These are phyloP conservation scores for Salix purpurea DNA, from an alignment of 345 rosid genomes.

Conservation along the genomic window DNA sequence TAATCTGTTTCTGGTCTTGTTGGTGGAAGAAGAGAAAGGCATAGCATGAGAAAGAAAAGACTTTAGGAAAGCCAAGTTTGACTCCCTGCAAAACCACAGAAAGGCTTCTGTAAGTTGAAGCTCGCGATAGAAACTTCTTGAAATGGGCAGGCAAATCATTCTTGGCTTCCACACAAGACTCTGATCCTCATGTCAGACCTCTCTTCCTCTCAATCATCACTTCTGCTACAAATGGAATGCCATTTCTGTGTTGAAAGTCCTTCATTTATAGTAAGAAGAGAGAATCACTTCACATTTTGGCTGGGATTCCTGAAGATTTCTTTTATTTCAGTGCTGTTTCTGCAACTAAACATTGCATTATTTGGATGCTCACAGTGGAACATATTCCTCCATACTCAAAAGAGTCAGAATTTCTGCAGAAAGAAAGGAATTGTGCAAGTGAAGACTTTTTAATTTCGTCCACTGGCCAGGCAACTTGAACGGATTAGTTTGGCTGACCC, in stretches of 20 bases:
- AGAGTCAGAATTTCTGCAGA: too few relatives aligned
- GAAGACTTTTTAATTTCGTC: too few relatives aligned
- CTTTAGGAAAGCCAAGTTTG: not conserved
- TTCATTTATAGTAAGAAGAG: not conserved
- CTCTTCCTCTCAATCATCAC: not conserved
- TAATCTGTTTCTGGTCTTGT: not conserved
- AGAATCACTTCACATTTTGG: not conserved
- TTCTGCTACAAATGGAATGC: not conserved
- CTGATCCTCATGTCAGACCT: conserved; percentile 2
- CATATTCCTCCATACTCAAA: too few relatives aligned
- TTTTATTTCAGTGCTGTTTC: too few relatives aligned
- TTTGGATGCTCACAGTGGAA: too few relatives aligned
- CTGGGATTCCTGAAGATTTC: not conserved
- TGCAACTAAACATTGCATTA: too few relatives aligned
- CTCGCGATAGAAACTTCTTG: not conserved
- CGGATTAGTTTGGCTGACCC: too few relatives aligned
- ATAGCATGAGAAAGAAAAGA: conserved; percentile 3
- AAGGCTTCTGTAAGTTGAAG: not conserved
- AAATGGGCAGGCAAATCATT: conserved; percentile 9
- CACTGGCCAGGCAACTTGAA: too few relatives aligned
- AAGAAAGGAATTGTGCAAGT: too few relatives aligned
- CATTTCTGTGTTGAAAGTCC: not conserved
- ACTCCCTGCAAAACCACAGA: not conserved
- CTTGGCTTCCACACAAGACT: not conserved
- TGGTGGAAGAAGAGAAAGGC: not conserved